Conservation (phyloP, 1,284 basidiomycete genomes). For the Marasmius oreades region DNA sequence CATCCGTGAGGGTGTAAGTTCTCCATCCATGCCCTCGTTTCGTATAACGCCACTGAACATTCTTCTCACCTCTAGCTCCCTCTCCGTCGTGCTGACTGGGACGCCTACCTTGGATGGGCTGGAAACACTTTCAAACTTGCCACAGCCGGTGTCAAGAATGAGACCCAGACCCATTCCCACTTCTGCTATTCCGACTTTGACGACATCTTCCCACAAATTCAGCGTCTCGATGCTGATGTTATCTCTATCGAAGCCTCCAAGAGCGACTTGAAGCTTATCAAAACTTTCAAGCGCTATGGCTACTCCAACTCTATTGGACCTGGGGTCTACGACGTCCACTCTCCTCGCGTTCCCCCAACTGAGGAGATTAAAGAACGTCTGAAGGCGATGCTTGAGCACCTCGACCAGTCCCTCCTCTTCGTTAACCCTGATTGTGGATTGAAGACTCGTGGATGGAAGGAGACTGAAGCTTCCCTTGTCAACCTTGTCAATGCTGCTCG, state of each 20-base stretch:
- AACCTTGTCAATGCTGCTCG: slow-evolving; percentile 91
- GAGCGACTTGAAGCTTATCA: slow-evolving; percentile 96
- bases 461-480: slow-evolving; percentile 86
- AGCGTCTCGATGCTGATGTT: slow-evolving; percentile 97
- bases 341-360: slow-evolving; percentile 92
- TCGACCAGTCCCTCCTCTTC: slow-evolving; percentile 80
- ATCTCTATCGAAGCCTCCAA: slow-evolving; percentile 99
- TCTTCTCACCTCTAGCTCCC: slow-evolving; percentile 55
- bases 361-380: slow-evolving; percentile 96
- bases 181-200: slow-evolving; percentile 98
- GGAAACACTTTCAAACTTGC: slow-evolving; percentile 97
- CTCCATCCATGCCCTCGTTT: neutral
- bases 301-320: slow-evolving; percentile 99
- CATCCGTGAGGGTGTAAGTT: slow-evolving; percentile 92
- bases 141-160: slow-evolving; percentile 90
- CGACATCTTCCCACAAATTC: slow-evolving; percentile 98
- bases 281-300: slow-evolving; percentile 92
- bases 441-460: slow-evolving; percentile 96
- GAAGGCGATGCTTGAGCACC: slow-evolving; percentile 77
- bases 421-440: slow-evolving; percentile 93
- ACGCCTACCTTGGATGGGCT: slow-evolving; percentile 93
- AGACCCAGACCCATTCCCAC: slow-evolving; percentile 95
- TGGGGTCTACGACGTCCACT: slow-evolving; percentile 99
- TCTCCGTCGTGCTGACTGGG: slow-evolving; percentile 93
- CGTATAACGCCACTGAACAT: slow-evolving; percentile 11